phyloP scores from a whole-genome alignment of 257 asterid genomes.

The Primulina tabacum region DNA sequence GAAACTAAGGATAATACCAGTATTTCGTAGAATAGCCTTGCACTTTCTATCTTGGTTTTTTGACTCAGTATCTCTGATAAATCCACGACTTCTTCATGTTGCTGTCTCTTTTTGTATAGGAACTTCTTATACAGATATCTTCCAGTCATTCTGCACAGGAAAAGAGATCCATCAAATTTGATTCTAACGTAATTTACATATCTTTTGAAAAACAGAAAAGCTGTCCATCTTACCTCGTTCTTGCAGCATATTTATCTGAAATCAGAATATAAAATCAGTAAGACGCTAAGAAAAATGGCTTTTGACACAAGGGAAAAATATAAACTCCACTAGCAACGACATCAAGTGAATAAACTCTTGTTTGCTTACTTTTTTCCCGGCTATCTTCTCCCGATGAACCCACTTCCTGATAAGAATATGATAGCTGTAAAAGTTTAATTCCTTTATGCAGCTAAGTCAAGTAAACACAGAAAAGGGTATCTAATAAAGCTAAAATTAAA shows the following conservation, averaged over 20 bases:
- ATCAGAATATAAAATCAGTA: constrained; percentile 13
- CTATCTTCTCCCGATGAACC: constrained; percentile 35
- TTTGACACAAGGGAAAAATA: constrained; percentile 4
- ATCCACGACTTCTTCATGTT: constrained; percentile 39
- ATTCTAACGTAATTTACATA: background rate
- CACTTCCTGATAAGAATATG: constrained; percentile 45
- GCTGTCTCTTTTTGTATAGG: constrained; percentile 31
- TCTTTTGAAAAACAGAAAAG: background rate
- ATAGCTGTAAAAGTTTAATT: background rate
- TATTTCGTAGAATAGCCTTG: constrained; percentile 66
- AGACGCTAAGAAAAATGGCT: constrained; percentile 2
- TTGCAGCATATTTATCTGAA: constrained; percentile 51
- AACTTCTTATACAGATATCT: constrained; percentile 45
- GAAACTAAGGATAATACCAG: constrained; percentile 47
- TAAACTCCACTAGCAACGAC: background rate
- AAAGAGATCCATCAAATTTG: constrained; percentile 1
- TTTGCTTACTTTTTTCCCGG: constrained; percentile 39
- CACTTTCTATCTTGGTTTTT: constrained; percentile 60
- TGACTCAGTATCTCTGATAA: constrained; percentile 41
- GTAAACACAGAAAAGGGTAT: background rate
- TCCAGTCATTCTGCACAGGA: constrained; percentile 45
- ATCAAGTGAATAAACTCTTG: background rate
- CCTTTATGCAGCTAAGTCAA: constrained; percentile 5
- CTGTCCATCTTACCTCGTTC: constrained; percentile 56
- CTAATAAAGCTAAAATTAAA: background rate